phyloP scores from a whole-genome alignment of 2,329 filamentous ascomycete genomes.

The Ambrosiella beaveri region DNA sequence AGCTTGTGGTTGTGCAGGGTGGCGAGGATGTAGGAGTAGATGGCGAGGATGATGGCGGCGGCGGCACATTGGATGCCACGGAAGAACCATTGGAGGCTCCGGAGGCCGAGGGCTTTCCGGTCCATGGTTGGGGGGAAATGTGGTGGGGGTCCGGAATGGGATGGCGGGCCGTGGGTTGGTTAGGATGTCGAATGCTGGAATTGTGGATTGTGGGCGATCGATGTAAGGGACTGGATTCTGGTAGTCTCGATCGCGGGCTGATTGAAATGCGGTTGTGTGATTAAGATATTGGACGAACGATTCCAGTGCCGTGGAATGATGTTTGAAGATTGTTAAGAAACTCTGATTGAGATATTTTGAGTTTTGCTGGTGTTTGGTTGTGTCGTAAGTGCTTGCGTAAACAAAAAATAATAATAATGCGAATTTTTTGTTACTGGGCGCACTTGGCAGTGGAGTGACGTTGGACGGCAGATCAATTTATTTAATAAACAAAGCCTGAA shows the following conservation, averaged over 20 bases:
- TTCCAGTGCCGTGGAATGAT: not conserved
- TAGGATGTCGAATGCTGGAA: not conserved
- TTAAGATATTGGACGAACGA: too few species aligned
- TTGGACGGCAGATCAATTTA: not conserved
- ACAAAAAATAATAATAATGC: not conserved
- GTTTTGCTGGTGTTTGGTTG: not conserved
- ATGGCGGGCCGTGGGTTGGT: not conserved
- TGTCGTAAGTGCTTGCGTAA: not conserved
- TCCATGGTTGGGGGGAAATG: not conserved
- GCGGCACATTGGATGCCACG: slow-evolving; percentile 59
- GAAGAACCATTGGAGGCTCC: slow-evolving; percentile 50
- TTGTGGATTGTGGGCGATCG: not conserved
- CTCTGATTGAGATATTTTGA: not conserved
- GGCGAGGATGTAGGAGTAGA: slow-evolving; percentile 74
- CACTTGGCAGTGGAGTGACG: not conserved
- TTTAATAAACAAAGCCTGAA: not conserved
- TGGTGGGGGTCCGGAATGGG: not conserved
- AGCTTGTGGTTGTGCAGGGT: slow-evolving; percentile 48
- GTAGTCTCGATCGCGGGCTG: not conserved
- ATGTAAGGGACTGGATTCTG: not conserved
- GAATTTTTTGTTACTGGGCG: not conserved
- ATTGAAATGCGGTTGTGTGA: too few species aligned
- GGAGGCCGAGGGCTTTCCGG: slow-evolving; percentile 28
- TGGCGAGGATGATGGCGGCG: slow-evolving; percentile 54
- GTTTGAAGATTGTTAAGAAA: not conserved